Evolutionary conservation across 352 stramenopile genomes (phyloP).

Genomic region (Phytophthora macrochlamydospora): DNA sequence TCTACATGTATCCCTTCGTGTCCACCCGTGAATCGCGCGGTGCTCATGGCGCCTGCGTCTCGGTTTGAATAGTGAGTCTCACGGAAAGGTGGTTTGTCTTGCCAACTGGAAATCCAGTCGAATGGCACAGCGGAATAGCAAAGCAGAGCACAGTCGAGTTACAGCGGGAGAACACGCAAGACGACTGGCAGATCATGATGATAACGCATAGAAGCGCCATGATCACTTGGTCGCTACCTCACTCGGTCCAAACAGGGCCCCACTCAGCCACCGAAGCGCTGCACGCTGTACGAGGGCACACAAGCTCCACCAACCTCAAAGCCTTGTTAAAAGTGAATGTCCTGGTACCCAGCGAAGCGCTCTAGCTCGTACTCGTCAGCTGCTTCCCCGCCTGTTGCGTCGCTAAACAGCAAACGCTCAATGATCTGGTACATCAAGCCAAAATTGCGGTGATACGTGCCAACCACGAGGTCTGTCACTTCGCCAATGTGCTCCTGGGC

Average conservation of each 20-base stretch:
- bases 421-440: slow-evolving; percentile 49
- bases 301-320: neutral
- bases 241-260: neutral
- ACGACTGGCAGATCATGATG: neutral
- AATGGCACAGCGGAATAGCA: neutral
- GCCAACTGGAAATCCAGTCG: neutral
- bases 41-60: neutral
- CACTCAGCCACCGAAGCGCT: no score
- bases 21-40: neutral
- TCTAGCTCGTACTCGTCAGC: slow-evolving; percentile 14
- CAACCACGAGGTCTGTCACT: slow-evolving; percentile 53
- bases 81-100: neutral
- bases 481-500: slow-evolving; percentile 35
- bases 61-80: neutral
- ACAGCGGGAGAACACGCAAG: neutral
- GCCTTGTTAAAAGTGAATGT: neutral
- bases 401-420: slow-evolving; percentile 38
- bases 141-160: neutral
- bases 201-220: neutral
- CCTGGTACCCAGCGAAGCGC: slow-evolving; percentile 20
- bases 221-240: neutral
- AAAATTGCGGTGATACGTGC: slow-evolving; percentile 49
- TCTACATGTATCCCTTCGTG: neutral
- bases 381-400: slow-evolving; percentile 22
- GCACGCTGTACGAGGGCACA: no score